These are phyloP conservation scores for Perkinsela sp. DNA, from an alignment of 208 protist species.

Conservation along the genomic window DNA sequence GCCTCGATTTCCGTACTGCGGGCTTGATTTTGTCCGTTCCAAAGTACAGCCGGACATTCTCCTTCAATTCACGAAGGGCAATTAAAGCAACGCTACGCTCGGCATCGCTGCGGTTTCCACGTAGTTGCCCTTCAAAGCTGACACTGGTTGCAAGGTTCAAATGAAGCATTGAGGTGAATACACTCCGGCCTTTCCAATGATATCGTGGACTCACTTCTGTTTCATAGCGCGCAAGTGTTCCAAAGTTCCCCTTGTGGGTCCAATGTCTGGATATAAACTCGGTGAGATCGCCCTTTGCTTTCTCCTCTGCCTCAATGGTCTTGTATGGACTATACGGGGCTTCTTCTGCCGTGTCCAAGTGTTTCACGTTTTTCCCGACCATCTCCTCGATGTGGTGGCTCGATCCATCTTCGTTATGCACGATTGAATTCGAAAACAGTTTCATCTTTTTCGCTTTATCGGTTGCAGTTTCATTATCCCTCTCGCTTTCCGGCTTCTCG, in stretches of 20 bases:
- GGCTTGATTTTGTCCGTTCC: background rate
- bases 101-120: background rate
- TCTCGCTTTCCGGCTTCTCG: background rate
- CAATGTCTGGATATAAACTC: background rate
- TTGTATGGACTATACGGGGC: background rate
- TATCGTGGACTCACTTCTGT: background rate
- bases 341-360: background rate
- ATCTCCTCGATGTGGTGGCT: background rate
- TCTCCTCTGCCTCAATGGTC: background rate
- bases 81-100: background rate
- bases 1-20: background rate
- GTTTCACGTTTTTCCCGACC: background rate
- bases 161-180: background rate
- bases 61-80: background rate
- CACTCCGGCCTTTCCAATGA: background rate
- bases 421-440: background rate
- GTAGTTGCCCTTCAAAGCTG: background rate
- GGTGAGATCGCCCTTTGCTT: background rate
- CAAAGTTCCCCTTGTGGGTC: background rate
- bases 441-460: background rate
- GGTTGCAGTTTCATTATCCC: background rate
- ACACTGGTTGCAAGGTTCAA: background rate
- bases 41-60: background rate
- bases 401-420: background rate
- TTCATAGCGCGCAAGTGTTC: background rate